These are phyloP conservation scores for Fusarium abutilonis DNA, from an alignment of 2,329 filamentous ascomycete genomes.

Conservation along the genomic window DNA sequence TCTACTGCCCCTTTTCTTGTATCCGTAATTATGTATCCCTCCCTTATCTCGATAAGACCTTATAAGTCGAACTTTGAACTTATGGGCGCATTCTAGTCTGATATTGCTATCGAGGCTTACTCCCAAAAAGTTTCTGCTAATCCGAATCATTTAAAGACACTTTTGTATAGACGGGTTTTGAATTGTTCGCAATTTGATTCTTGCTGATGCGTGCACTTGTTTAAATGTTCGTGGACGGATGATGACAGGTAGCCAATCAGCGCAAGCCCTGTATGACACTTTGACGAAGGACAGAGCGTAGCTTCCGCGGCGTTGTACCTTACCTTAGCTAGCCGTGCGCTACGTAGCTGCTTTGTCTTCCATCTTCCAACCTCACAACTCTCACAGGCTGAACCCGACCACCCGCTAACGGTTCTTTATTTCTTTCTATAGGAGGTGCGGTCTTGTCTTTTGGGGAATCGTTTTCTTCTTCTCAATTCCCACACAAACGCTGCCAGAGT, in stretches of 20 bases:
- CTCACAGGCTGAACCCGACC: constrained; percentile 18
- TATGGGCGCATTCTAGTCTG: background rate
- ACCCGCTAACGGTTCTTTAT: constrained; percentile 13
- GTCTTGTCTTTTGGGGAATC: constrained; percentile 17
- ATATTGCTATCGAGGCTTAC: background rate
- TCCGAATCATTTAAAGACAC: background rate
- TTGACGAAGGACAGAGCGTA: constrained; percentile 39
- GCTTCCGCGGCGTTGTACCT: constrained; percentile 37
- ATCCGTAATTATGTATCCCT: too few relatives aligned
- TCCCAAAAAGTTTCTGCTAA: background rate
- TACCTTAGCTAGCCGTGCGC: constrained; percentile 30
- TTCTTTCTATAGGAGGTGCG: constrained; percentile 26
- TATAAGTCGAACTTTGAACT: background rate
- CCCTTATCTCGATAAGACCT: background rate
- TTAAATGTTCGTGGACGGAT: constrained; percentile 4
- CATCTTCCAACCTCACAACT: constrained; percentile 34
- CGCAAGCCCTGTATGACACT: constrained; percentile 41
- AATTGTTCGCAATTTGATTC: background rate
- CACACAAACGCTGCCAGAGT: constrained; percentile 4
- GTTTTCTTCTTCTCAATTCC: constrained; percentile 1
- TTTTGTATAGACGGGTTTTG: background rate
- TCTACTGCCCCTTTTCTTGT: background rate
- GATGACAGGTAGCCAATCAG: constrained; percentile 43
- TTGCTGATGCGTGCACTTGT: background rate
- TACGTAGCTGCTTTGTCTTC: constrained; percentile 33